Evolutionary conservation across 2,329 filamentous ascomycete species (phyloP), one percentile per base, ranked within the genome.

Genomic region (Dothideomycetes sp.): DNA sequence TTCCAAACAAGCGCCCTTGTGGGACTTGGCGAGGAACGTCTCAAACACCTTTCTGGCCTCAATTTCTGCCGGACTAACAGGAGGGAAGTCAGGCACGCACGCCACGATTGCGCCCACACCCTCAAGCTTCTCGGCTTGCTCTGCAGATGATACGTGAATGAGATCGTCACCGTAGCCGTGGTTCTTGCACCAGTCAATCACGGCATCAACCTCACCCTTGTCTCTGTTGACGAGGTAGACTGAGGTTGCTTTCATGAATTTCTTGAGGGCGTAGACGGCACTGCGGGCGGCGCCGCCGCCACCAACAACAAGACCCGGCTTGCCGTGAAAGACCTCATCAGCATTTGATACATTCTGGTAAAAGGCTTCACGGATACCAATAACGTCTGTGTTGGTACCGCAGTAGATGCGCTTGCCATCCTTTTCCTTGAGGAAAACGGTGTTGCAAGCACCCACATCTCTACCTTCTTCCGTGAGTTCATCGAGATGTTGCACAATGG

Each of bases 141-240:
- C 64, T 0, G 73, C 66, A 1, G 72, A 75, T 2, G 68, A 61
- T 3, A 88, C 73, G 47, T 82, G 76, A 0, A 77, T 46, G 2
- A 88, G 59, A 15, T 65, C 63, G 36, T 72, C 60, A 40, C 80
- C 72, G 54, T 77, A 79, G 11, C 77, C 75, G 33, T 71, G 65
- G 34, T 64, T 56, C 3, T 52, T 62, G 54, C 79, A 84, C 58
- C 85, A 81, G 1, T 62, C 56, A 2, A 87, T 66, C 10, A 89
- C 75, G 18, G 75, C 71, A 3, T 72, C 67, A 14, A 87, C 78
- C 59, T 89, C 83, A 19, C 52, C 55, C 14, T 64, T 61, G 53
- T 87, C 81, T 22, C 84, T 73, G 61, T 88, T 88, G 36, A 86
- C 80, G 30, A 89, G 68, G 59, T 89, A 89, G 47, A 89, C 78